Evolutionary conservation across 2,329 filamentous ascomycete genomes (phyloP), one percentile per base, ranked within the genome.

Genomic region (Chaetomium sp.): DNA sequence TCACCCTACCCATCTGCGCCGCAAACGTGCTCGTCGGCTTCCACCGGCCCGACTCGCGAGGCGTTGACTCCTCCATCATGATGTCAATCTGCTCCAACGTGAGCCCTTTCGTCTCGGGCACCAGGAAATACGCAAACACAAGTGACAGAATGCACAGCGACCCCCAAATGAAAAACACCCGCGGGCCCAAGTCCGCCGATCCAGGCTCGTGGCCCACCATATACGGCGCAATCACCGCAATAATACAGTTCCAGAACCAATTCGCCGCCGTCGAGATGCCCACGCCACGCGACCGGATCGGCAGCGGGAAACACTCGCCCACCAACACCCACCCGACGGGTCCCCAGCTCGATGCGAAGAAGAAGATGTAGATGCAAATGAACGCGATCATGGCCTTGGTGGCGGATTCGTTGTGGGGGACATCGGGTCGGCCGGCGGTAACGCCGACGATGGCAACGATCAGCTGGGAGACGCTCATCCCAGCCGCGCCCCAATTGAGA

Each of bases 331-430:
- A 87, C 5, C 53, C 60, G 9, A 67, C 81, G 1, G 87, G 87
- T 43, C 87, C 87, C 87, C 87, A 91, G 51, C 86, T 89, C 19
- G 77, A 79, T 51, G 87, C 87, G 70, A 90, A 91, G 80, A 86
- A 88, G 75, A 87, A 84, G 72, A 91, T 89, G 78, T 87, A 87
- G 73, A 91, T 80, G 73, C 82, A 86, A 68, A 88, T 89, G 74
- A 89, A 88, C 53, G 85, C 81, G 62, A 90, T 87, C 74, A 87
- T 80, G 42, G 82, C 79, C 40, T 64, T 64, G 42, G 70, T 66
- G n/a, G 71, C 71, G 10, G 40, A 11, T 14, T 51, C 51, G 32
- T 56, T 71, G 62, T 72, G 75, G 42, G 74, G 71, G 64, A 77
- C 79, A 32, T 58, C 55, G 10, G 46, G 7, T 27, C 56, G 54